Evolutionary conservation across 2,329 filamentous ascomycete species (phyloP).

Genomic region (Botrytis sinoallii): DNA sequence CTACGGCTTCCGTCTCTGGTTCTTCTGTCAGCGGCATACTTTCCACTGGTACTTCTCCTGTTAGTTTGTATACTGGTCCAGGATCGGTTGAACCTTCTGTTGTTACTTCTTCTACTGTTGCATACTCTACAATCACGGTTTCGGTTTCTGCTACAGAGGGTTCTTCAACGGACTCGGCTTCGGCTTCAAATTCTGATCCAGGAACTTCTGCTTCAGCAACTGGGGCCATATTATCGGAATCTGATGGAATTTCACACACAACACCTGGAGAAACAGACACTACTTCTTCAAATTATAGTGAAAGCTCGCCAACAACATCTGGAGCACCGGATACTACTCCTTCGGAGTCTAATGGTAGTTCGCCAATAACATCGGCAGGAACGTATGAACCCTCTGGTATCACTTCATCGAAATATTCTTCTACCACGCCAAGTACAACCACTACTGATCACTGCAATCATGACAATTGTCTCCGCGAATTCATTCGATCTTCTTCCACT

Average conservation of each 20-base stretch:
- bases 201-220: background rate
- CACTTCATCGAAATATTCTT: background rate
- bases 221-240: background rate
- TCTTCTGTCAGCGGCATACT: conserved; percentile 2
- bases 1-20: background rate
- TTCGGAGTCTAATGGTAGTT: background rate
- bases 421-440: conserved; percentile 10
- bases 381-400: conserved; percentile 10
- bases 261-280: background rate
- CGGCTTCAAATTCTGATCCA: conserved; percentile 17
- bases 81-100: conserved; percentile 12
- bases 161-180: background rate
- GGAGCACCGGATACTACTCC: background rate
- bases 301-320: background rate
- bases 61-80: background rate
- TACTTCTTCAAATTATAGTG: background rate
- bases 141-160: background rate
- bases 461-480: conserved; percentile 33
- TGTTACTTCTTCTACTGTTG: background rate
- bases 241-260: background rate
- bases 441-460: conserved; percentile 26
- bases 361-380: background rate
- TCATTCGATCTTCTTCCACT: conserved; percentile 24
- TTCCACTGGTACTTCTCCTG: conserved; percentile 9
- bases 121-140: conserved; percentile 11